Conservation (phyloP, 192 early-diverging fungal species). For the Backusella tarrabulga region DNA sequence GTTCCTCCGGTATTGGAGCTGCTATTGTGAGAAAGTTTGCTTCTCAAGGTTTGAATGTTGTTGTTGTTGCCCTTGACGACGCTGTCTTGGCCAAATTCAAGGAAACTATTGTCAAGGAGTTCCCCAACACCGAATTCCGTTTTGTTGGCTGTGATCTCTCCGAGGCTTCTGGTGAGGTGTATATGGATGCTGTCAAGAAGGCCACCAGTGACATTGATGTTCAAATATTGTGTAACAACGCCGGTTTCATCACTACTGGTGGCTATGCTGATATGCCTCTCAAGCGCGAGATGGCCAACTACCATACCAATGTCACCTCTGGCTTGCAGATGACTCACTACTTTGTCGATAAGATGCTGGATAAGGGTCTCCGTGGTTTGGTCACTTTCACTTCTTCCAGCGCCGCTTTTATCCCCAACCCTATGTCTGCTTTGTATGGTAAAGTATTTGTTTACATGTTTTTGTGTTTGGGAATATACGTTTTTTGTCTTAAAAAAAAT, state of each 20-base stretch:
- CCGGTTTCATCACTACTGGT: constrained; percentile 57
- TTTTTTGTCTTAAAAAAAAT: not conserved
- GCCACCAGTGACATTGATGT: constrained; percentile 46
- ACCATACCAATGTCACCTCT: constrained; percentile 54
- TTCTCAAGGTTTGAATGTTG: constrained; percentile 52
- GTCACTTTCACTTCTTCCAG: constrained; percentile 55
- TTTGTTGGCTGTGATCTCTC: constrained; percentile 52
- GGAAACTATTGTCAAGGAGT: constrained; percentile 35
- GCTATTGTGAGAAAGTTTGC: constrained; percentile 53
- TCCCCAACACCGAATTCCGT: constrained; percentile 43
- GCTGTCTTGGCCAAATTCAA: constrained; percentile 32
- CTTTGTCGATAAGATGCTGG: constrained; percentile 45
- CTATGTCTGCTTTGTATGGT: constrained; percentile 50
- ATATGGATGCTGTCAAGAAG: constrained; percentile 41
- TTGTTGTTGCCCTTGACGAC: constrained; percentile 57
- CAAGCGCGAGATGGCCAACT: constrained; percentile 45
- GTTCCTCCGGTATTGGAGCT: constrained; percentile 57
- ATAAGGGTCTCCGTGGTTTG: constrained; percentile 33
- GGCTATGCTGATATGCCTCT: constrained; percentile 44
- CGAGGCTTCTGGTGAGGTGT: constrained; percentile 33
- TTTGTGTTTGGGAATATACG: not conserved
- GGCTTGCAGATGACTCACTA: constrained; percentile 50
- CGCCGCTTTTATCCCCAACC: constrained; percentile 52
- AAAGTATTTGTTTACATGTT: constrained; percentile 3
- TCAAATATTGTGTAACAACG: constrained; percentile 61